Percentiles rank a stretch among this genome's conserved stretches.
Evolutionary conservation across 192 early-diverging fungal genomes (phyloP).

Genomic region (Phlyctochytrium planicorne): DNA sequence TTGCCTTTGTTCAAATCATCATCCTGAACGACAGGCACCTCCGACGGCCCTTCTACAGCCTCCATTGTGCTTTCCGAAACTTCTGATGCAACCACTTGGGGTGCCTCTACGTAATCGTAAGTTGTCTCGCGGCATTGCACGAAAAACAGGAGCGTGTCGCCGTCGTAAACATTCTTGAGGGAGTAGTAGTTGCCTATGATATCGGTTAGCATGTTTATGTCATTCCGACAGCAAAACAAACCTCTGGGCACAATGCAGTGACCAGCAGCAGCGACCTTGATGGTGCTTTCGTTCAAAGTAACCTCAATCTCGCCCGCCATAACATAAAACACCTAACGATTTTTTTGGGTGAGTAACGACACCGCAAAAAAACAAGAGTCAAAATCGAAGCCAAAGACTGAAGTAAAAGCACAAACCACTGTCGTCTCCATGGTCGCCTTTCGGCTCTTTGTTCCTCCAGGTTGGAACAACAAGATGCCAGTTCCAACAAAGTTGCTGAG

Average conservation of each 20-base stretch:
- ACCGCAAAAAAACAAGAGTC: background rate
- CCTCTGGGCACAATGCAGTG: background rate
- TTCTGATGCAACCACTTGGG: too few relatives aligned
- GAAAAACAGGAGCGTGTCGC: background rate
- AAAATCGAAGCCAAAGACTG: background rate
- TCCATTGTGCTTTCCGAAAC: too few relatives aligned
- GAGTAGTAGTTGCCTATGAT: background rate
- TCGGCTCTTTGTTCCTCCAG: background rate
- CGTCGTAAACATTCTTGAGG: background rate
- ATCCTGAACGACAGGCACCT: too few relatives aligned
- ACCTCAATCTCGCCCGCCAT: background rate
- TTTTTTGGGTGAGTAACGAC: too few relatives aligned
- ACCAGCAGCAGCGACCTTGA: background rate
- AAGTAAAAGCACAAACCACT: background rate
- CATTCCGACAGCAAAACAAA: background rate
- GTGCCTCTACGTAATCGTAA: too few relatives aligned
- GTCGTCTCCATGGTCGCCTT: background rate
- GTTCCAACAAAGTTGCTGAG: background rate
- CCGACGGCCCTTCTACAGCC: too few relatives aligned
- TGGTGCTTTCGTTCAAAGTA: background rate
- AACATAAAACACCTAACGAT: background rate
- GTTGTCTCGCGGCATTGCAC: too few relatives aligned
- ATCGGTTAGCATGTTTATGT: background rate
- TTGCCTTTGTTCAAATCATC: too few relatives aligned
- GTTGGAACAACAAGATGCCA: background rate